Evolutionary conservation across 805 yeast genomes (phyloP), one percentile per base, ranked within the genome.

Genomic region (Yamadazyma nakazawae): DNA sequence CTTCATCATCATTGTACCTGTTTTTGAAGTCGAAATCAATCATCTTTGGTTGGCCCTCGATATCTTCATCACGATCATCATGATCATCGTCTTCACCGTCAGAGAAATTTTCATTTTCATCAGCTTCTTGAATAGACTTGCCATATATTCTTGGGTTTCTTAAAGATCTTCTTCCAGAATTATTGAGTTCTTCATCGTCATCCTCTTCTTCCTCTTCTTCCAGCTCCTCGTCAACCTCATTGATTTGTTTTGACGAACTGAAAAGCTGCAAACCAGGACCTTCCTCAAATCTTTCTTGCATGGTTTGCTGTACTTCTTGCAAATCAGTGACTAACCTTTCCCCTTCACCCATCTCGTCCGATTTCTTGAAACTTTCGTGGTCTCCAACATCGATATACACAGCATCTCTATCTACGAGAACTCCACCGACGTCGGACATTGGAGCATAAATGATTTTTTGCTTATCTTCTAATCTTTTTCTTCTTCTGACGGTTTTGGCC

Each of bases 361-460:
- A 46, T 1, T 79, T 74, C 14, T 76, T 79, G 63, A 86, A 86
- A 34, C 76, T 63, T 43, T 75, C 76, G 36, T 63, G 67, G 19
- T 69, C 70, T 1, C 89, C 90, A 8, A 87, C 81, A 57, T 87
- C 97, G 50, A 94, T 88, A 59, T 91, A 94, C 2, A 94, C 99
- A 8, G 99, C 97, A 71, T 94, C 99, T 62, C 86, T 91, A 69
- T 94, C 99, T 51, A 94, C 89, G 54, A 94, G 74, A 32, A 94
- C 96, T 64, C 99, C 99, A 47, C 97, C 97, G n/a, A 94, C 97
- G 66, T 94, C 98, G 40, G 97, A 88, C 99, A 94, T 94, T 42
- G 99, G 99, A 0, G 99, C 99, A 65, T 95, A 94, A 2, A 94
- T 89, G 54, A 89, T 81, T 64, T 91, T 94, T 62, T 89, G 96